Evolutionary conservation across 208 protist genomes (phyloP).

Genomic region (Trypanosoma mega): DNA sequence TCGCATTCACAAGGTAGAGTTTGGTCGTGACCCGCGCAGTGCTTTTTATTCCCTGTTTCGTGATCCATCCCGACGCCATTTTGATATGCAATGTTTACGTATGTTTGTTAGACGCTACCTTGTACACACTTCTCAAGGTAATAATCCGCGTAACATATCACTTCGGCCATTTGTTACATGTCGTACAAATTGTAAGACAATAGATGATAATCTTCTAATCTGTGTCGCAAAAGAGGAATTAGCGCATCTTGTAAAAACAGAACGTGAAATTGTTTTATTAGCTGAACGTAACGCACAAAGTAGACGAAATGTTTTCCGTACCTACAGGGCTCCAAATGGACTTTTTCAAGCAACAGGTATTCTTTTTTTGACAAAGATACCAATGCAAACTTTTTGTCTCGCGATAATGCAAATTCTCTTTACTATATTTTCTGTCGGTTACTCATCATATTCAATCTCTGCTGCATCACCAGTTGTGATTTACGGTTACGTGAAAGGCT

Average conservation of each 20-base stretch:
- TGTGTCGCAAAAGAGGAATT: conserved; percentile 61
- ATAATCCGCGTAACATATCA: conserved; percentile 61
- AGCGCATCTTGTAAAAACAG: conserved; percentile 56
- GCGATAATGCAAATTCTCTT: conserved; percentile 50
- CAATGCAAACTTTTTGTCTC: conserved; percentile 61
- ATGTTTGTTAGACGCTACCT: conserved; percentile 85
- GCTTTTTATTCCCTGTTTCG: conserved; percentile 66
- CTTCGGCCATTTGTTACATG: conserved; percentile 63
- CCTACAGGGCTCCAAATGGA: conserved; percentile 39
- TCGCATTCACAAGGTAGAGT: conserved; percentile 70
- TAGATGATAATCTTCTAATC: conserved; percentile 59
- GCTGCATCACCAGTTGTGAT: conserved; percentile 18
- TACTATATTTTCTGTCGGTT: conserved; percentile 29
- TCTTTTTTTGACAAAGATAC: conserved; percentile 66
- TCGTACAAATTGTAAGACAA: conserved; percentile 50
- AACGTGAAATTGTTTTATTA: conserved; percentile 46
- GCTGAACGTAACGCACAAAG: conserved; percentile 25
- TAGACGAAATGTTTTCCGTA: conserved; percentile 19
- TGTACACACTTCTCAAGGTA: conserved; percentile 71
- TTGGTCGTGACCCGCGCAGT: conserved; percentile 52
- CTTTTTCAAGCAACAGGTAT: conserved; percentile 55
- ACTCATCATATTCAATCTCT: conserved; percentile 31
- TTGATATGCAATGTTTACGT: conserved; percentile 84
- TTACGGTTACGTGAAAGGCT: conserved; percentile 32
- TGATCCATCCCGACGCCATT: conserved; percentile 38